Conservation (phyloP, 2,329 filamentous ascomycete species). For the Colletotrichum eleusines region DNA sequence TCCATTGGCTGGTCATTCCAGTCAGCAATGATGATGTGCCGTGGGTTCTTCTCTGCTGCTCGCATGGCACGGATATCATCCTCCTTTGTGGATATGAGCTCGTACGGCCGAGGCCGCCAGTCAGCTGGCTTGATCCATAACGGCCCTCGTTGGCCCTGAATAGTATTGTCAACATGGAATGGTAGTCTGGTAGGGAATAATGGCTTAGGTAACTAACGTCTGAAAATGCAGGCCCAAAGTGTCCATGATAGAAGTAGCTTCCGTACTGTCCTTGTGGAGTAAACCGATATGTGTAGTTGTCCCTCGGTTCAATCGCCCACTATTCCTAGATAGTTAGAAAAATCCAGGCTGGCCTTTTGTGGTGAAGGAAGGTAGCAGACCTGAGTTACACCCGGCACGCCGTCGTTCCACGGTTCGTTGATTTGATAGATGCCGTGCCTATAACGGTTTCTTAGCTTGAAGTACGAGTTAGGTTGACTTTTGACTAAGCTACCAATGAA, state of each 20-base stretch:
- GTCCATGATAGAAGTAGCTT: constrained; percentile 30
- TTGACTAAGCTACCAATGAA: constrained; percentile 16
- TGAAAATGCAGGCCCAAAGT: constrained; percentile 30
- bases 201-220: constrained; percentile 9
- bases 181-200: rapidly evolving
- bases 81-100: constrained; percentile 9
- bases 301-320: constrained; percentile 32
- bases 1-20: constrained; percentile 33
- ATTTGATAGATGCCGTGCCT: constrained; percentile 35
- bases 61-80: constrained; percentile 23
- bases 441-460: not conserved
- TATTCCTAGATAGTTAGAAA: not conserved
- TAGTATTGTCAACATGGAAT: not conserved
- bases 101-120: constrained; percentile 26
- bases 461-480: rapidly evolving
- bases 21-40: constrained; percentile 25
- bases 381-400: constrained; percentile 29
- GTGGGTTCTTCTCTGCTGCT: constrained; percentile 4
- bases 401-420: constrained; percentile 32
- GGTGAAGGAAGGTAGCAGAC: too few relatives aligned
- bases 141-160: constrained; percentile 21
- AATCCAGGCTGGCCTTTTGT: too few relatives aligned
- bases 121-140: constrained; percentile 25
- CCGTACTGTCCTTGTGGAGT: constrained; percentile 32
- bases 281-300: constrained; percentile 32